phyloP scores from a whole-genome alignment of 2,329 filamentous ascomycete species.

The Xenosphaeropsis pyriputrescens region DNA sequence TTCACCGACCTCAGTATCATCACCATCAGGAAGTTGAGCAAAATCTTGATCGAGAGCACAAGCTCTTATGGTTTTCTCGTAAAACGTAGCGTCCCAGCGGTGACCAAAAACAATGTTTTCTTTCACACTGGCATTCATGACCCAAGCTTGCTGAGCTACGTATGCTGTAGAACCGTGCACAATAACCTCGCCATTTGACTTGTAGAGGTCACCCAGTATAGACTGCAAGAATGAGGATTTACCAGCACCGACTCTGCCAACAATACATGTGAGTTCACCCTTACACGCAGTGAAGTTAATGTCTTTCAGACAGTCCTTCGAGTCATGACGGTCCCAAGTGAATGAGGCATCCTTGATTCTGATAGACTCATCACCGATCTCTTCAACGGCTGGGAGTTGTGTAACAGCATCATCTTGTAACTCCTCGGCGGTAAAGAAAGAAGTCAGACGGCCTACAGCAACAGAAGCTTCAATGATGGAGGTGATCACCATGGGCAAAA shows the following conservation, averaged over 20 bases:
- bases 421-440: constrained; percentile 79
- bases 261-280: constrained; percentile 82
- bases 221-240: constrained; percentile 88
- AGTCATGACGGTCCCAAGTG: constrained; percentile 82
- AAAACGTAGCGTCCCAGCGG: constrained; percentile 84
- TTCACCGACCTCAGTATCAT: constrained; percentile 93
- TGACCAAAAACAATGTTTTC: constrained; percentile 97
- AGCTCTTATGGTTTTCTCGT: constrained; percentile 81
- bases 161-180: constrained; percentile 78
- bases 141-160: constrained; percentile 86
- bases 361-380: constrained; percentile 74
- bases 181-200: constrained; percentile 68
- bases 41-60: constrained; percentile 90
- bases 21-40: constrained; percentile 80
- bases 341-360: constrained; percentile 75
- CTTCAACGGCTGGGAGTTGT: constrained; percentile 52
- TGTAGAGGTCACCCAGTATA: constrained; percentile 85
- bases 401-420: constrained; percentile 73
- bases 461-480: constrained; percentile 93
- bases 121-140: constrained; percentile 94
- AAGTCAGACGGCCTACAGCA: constrained; percentile 71
- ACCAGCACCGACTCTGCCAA: constrained; percentile 85
- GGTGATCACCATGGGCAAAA: constrained; percentile 96
- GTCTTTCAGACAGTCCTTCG: constrained; percentile 56
- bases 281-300: constrained; percentile 85